Conservation (phyloP, 495 filamentous ascomycete genomes). For the Aspergillus heteromorphus region DNA sequence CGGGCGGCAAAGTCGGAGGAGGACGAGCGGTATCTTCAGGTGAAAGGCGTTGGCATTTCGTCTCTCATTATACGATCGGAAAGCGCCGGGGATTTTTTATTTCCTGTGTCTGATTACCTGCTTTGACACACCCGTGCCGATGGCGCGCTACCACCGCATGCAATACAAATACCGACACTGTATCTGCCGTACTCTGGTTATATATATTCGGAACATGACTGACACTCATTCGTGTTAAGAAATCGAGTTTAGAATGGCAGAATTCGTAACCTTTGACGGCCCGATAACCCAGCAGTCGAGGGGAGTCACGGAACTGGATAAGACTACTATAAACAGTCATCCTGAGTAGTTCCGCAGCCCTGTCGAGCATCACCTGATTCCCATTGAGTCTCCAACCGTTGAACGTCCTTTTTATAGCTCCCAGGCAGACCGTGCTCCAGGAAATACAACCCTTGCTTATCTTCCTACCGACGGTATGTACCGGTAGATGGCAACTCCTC, state of each 20-base stretch:
- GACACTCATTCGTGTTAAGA: too few relatives aligned
- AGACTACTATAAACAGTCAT: background rate
- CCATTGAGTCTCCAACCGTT: background rate
- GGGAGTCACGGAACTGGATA: too few relatives aligned
- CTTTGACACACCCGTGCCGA: constrained; percentile 1
- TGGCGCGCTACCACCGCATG: background rate
- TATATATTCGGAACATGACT: too few relatives aligned
- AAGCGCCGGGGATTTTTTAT: background rate
- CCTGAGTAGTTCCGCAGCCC: too few relatives aligned
- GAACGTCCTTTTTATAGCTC: background rate
- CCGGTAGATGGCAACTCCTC: background rate
- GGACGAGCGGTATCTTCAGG: constrained; percentile 5
- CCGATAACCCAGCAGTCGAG: too few relatives aligned
- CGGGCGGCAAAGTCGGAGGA: background rate
- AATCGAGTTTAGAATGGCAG: too few relatives aligned
- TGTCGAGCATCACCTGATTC: background rate
- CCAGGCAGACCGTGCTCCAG: background rate
- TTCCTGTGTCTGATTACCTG: constrained; percentile 8
- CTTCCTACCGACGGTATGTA: too few relatives aligned
- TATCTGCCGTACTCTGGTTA: background rate
- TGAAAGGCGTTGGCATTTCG: constrained; percentile 9
- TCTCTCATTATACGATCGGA: constrained; percentile 6
- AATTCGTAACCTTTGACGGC: too few relatives aligned
- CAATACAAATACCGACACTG: background rate
- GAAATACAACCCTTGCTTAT: background rate